These are phyloP conservation scores for Boletellus emodensis DNA, from an alignment of 768 basidiomycete genomes.

Conservation along the genomic window DNA sequence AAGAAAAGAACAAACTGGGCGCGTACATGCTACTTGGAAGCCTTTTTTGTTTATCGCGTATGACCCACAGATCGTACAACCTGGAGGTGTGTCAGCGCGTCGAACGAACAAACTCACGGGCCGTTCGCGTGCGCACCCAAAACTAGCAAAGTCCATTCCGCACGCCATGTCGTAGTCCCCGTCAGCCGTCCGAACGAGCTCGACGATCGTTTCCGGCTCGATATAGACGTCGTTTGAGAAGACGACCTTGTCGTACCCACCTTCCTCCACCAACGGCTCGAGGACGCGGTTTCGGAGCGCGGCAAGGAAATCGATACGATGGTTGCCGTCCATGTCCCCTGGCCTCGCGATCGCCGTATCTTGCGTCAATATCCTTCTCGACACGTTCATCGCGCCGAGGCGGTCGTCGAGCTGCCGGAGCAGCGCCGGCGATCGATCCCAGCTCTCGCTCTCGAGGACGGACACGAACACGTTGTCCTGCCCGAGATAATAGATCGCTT, in stretches of 20 bases:
- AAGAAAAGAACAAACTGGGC: background rate
- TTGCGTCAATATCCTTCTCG: slow-evolving; percentile 10
- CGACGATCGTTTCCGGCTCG: slow-evolving; percentile 38
- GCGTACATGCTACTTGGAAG: slow-evolving; percentile 16
- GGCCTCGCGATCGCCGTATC: slow-evolving; percentile 11
- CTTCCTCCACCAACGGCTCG: slow-evolving; percentile 35
- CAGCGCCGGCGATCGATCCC: slow-evolving; percentile 8
- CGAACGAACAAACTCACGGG: background rate
- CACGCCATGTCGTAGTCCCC: slow-evolving; percentile 44
- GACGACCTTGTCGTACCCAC: slow-evolving; percentile 37
- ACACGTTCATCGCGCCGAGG: slow-evolving; percentile 10
- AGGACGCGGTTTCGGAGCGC: slow-evolving; percentile 39
- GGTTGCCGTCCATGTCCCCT: background rate
- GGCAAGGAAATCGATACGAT: slow-evolving; percentile 11
- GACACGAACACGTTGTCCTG: slow-evolving; percentile 41
- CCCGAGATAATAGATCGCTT: slow-evolving; percentile 38
- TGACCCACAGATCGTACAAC: slow-evolving; percentile 22
- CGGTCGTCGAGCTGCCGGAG: slow-evolving; percentile 9
- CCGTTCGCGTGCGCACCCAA: slow-evolving; percentile 26
- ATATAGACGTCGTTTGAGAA: slow-evolving; percentile 43
- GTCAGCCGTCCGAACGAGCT: slow-evolving; percentile 35
- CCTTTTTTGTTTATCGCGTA: slow-evolving; percentile 18
- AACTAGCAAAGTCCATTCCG: slow-evolving; percentile 36
- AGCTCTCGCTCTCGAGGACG: slow-evolving; percentile 37
- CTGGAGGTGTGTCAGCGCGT: background rate